Base-by-base conservation (phyloP, 352 stramenopile genomes). In the Phytopythium vexans region DNA sequence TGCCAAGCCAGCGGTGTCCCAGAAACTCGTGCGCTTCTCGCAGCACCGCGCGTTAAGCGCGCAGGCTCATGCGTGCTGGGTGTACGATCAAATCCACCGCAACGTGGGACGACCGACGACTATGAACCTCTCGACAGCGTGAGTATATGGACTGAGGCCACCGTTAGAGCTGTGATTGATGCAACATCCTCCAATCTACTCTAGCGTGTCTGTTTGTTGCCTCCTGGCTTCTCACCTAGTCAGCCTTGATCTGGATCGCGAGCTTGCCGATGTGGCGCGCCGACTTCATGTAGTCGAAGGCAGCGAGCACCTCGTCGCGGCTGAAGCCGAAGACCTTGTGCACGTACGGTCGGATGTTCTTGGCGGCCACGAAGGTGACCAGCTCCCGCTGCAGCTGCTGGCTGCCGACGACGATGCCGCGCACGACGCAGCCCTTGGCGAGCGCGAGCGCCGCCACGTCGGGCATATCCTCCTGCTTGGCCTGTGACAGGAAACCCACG, bases 401-500 rank as follows among this genome's bases (percentile, higher is more conserved):
- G 27, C 58, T 66, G 35, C 58, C 58, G 36, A 59, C 54, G 44
- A 57, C 42, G 8, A 68, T 42, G 5, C 56, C 61, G 8, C 66
- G 66, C 3, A 72, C 41, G 16, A 52, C 56, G 31, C 55, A 68
- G 1, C 58, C 59, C 36, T 72, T 64, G 31, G 64, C 50, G 12
- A 68, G 36, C 8, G 61, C 44, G 31, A 64, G 34, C 27, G 67
- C 45, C 9, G 54, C 54, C 3, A 70, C 64, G 31, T 68, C 59
- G 12, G 61, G 65, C 61, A 72, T 70, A 11, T 72, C 47, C 45
- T 71, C 58, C 16, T 70, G 62, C 44, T 60, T 52, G 51, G 64
- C 50, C 11, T 42, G 38, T 1, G 62, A 54, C 33, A 74, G 50
- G 41, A 63, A 72, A 7, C 66, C 58, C n/a, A 69, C 62, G 8